These are phyloP conservation scores for Ettlia oleoabundans DNA, from an alignment of 139 green algal species.

Conservation along the genomic window DNA sequence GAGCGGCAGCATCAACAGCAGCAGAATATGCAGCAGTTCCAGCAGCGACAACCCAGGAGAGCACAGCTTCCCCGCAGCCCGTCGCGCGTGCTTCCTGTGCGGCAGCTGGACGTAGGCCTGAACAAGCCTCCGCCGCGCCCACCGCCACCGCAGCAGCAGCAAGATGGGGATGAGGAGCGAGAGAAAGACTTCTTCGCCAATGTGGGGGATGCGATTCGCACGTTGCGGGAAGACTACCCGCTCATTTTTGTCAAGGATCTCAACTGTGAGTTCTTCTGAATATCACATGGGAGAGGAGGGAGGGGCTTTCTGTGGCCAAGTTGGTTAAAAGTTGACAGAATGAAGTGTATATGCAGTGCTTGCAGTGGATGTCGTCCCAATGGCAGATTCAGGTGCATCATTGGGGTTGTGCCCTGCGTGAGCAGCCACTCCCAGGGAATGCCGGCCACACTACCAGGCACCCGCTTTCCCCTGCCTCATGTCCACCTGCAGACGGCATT, in stretches of 20 bases:
- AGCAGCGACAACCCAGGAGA: neutral
- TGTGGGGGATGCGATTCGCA: conserved; percentile 90
- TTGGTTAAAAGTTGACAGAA: too few relatives aligned
- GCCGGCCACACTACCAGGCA: too few relatives aligned
- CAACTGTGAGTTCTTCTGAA: conserved; percentile 87
- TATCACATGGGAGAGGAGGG: too few relatives aligned
- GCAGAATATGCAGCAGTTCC: neutral
- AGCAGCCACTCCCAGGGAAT: too few relatives aligned
- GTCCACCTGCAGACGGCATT: conserved; percentile 68
- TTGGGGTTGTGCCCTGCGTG: too few relatives aligned
- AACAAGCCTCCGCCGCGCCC: conserved; percentile 9
- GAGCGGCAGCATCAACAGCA: neutral
- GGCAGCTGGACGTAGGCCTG: neutral
- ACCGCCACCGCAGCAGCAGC: neutral
- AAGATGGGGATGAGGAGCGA: conserved; percentile 19
- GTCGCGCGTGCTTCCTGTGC: neutral
- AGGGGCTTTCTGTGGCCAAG: too few relatives aligned
- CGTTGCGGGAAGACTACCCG: conserved; percentile 88
- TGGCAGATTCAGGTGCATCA: too few relatives aligned
- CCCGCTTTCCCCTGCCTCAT: neutral
- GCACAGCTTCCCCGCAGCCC: neutral
- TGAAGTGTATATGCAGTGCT: too few relatives aligned
- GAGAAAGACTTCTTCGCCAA: conserved; percentile 94
- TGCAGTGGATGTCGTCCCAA: too few relatives aligned
- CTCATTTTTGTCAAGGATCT: conserved; percentile 87